Percentiles rank a stretch among this genome's conserved stretches.
These are phyloP conservation scores for Metschnikowia colocasiae DNA, from an alignment of 805 yeast genomes.

Conservation along the genomic window DNA sequence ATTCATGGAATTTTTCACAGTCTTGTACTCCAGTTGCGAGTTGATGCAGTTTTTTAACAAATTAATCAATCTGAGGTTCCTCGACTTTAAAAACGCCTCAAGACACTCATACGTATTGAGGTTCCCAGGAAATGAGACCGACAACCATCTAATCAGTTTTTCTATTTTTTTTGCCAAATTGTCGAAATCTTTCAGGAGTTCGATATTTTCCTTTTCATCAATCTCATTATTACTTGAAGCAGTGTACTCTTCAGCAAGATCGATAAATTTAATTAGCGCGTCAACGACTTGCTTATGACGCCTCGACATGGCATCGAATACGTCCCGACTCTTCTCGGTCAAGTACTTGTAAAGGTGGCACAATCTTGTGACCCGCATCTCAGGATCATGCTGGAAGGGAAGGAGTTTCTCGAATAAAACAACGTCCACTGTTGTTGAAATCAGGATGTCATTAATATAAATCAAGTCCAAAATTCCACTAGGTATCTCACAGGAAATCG, in stretches of 20 bases:
- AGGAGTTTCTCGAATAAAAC: slow-evolving; percentile 57
- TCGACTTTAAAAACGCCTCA: slow-evolving; percentile 48
- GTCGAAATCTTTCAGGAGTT: slow-evolving; percentile 2
- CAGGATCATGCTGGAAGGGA: slow-evolving; percentile 46
- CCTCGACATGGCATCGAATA: slow-evolving; percentile 65
- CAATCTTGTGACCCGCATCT: slow-evolving; percentile 51
- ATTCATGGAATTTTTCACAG: slow-evolving; percentile 57
- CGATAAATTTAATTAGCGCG: slow-evolving; percentile 48
- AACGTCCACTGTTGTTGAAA: slow-evolving; percentile 63
- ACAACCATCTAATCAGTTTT: slow-evolving; percentile 60
- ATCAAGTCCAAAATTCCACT: slow-evolving; percentile 58
- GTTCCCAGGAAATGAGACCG: slow-evolving; percentile 52
- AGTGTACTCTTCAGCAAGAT: slow-evolving; percentile 43
- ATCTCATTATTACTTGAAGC: slow-evolving; percentile 19
- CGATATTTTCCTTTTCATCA: slow-evolving; percentile 18
- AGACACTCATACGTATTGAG: slow-evolving; percentile 48
- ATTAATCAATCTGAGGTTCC: slow-evolving; percentile 57
- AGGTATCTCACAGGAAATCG: slow-evolving; percentile 53
- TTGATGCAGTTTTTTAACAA: slow-evolving; percentile 53
- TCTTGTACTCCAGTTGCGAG: slow-evolving; percentile 55
- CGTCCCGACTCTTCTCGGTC: slow-evolving; percentile 53
- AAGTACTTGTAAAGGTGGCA: slow-evolving; percentile 47
- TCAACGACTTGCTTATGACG: slow-evolving; percentile 62
- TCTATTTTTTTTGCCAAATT: slow-evolving; percentile 37
- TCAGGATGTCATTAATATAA: slow-evolving; percentile 67